Conservation (phyloP, 192 early-diverging fungal genomes). For the Coemansia sp. region DNA sequence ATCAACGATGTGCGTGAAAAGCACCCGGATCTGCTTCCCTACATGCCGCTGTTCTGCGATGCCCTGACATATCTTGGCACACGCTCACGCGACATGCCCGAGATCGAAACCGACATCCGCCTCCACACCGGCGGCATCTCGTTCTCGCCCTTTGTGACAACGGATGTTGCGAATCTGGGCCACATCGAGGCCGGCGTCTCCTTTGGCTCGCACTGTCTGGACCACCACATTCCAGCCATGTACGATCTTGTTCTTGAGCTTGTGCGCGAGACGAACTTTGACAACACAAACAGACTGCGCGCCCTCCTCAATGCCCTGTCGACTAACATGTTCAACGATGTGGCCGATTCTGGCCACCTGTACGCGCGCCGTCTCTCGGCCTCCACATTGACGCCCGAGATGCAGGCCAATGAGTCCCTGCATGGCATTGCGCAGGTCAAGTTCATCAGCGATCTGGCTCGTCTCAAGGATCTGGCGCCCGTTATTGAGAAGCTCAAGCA, state of each 20-base stretch:
- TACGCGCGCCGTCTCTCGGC: conserved; percentile 77
- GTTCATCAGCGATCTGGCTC: conserved; percentile 77
- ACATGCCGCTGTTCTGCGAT: conserved; percentile 76
- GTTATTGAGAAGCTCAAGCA: conserved; percentile 62
- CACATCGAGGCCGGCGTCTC: conserved; percentile 67
- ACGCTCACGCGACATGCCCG: conserved; percentile 64
- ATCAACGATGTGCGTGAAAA: conserved; percentile 68
- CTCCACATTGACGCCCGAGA: conserved; percentile 61
- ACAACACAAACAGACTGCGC: conserved; percentile 67
- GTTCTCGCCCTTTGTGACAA: conserved; percentile 66
- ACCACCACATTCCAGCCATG: conserved; percentile 74
- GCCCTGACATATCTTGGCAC: conserved; percentile 70
- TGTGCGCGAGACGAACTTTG: conserved; percentile 70
- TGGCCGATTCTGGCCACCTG: conserved; percentile 80
- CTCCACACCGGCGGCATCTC: conserved; percentile 83
- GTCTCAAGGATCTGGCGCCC: conserved; percentile 58
- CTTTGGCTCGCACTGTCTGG: conserved; percentile 66
- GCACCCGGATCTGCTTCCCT: conserved; percentile 67
- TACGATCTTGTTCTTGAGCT: conserved; percentile 75
- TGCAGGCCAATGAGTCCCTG: conserved; percentile 52
- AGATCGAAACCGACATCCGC: conserved; percentile 86
- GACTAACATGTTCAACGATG: conserved; percentile 71
- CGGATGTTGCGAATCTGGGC: conserved; percentile 64
- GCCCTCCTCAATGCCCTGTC: conserved; percentile 77
- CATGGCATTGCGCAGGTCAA: conserved; percentile 69